Conservation (phyloP, 371 early-diverging fungal genomes). For the Rhizopus microsporus region DNA sequence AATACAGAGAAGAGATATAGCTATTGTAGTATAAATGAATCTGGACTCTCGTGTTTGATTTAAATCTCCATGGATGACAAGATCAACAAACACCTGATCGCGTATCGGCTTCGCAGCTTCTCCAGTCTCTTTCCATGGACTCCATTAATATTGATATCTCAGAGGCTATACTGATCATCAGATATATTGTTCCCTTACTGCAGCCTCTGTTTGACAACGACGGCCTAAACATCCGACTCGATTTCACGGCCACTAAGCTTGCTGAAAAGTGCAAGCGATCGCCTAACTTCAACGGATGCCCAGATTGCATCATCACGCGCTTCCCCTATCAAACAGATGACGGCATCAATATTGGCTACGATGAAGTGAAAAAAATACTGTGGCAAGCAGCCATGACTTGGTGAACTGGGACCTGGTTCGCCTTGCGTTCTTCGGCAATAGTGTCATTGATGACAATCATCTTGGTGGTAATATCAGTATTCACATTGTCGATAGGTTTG, state of each 20-base stretch:
- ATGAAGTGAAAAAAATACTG: slow-evolving; percentile 23
- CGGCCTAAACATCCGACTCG: slow-evolving; percentile 18
- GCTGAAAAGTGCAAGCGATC: slow-evolving; percentile 20
- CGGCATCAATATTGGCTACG: slow-evolving; percentile 19
- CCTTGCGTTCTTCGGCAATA: slow-evolving; percentile 24
- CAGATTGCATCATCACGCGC: slow-evolving; percentile 29
- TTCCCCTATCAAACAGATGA: slow-evolving; percentile 24
- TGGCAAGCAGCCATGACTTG: slow-evolving; percentile 25
- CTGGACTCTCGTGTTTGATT: slow-evolving; percentile 7
- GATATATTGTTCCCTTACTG: slow-evolving; percentile 19
- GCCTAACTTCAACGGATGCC: slow-evolving; percentile 14
- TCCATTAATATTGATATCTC: slow-evolving; percentile 20
- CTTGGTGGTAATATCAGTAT: slow-evolving; percentile 15
- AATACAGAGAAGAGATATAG: slow-evolving; percentile 10
- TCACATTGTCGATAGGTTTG: slow-evolving; percentile 25
- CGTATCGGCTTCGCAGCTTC: slow-evolving; percentile 22
- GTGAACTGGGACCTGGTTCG: slow-evolving; percentile 30
- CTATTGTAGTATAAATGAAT: slow-evolving; percentile 2
- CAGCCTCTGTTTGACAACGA: slow-evolving; percentile 28
- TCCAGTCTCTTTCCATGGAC: slow-evolving; percentile 26
- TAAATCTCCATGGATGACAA: slow-evolving; percentile 10
- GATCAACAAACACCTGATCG: slow-evolving; percentile 11
- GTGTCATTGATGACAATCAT: slow-evolving; percentile 18
- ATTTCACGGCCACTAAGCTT: slow-evolving; percentile 20
- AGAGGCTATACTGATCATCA: slow-evolving; percentile 21